A percentile compares a stretch with the other conserved stretches of the same genome.
phyloP scores from a whole-genome alignment of 1,139 yeast species.

The Tardiomyces depauwii region DNA sequence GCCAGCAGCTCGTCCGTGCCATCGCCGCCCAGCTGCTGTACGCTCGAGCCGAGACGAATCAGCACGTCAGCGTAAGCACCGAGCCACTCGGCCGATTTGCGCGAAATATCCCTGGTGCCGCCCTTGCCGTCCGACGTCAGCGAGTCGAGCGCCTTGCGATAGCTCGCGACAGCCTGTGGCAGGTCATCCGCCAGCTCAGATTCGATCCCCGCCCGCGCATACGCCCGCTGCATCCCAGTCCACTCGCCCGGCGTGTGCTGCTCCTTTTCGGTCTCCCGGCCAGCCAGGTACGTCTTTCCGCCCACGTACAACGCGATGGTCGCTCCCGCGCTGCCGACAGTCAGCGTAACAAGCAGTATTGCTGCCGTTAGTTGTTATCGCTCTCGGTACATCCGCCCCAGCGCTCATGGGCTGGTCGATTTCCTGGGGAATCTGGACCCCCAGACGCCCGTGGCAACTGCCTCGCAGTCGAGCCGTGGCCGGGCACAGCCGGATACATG shows the following conservation, averaged over 20 bases:
- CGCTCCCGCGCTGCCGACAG: neutral
- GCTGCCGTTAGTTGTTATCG: neutral
- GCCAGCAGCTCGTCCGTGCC: constrained; percentile 23
- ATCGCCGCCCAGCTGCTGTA: constrained; percentile 19
- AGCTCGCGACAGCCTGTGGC: constrained; percentile 12
- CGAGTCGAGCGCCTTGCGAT: constrained; percentile 13
- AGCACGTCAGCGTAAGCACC: constrained; percentile 29
- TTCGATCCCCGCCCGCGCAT: constrained; percentile 21
- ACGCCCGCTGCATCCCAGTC: constrained; percentile 18
- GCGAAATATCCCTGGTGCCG: constrained; percentile 5
- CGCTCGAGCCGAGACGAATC: constrained; percentile 25
- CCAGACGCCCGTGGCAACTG: too few relatives aligned
- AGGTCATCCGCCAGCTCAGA: constrained; percentile 18
- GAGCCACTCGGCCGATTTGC: constrained; percentile 27
- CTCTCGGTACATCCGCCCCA: too few relatives aligned
- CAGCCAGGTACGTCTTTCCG: neutral
- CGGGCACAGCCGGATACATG: too few relatives aligned
- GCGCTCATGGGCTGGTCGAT: too few relatives aligned
- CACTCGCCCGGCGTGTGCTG: constrained; percentile 23
- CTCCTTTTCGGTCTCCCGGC: constrained; percentile 13
- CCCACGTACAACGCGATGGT: neutral
- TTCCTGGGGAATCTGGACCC: too few relatives aligned
- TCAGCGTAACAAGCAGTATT: neutral
- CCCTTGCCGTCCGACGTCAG: constrained; percentile 14
- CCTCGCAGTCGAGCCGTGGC: too few relatives aligned